Evolutionary conservation across 805 yeast genomes (phyloP), one percentile per base, ranked within the genome.

Genomic region (Vanderwaltozyma yarrowii): DNA sequence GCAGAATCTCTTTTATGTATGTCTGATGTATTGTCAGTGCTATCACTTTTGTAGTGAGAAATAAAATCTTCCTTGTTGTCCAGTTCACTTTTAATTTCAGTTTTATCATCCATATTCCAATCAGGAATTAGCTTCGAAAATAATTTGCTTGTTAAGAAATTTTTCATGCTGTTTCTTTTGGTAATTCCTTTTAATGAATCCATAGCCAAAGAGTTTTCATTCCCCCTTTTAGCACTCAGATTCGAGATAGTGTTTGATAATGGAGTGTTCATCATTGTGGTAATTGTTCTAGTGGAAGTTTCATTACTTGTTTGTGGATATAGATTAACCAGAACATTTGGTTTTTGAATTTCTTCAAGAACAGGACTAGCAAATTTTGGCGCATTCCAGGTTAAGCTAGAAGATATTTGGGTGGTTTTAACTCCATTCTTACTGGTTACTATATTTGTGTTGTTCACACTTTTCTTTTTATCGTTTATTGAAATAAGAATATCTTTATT

Each of bases 331-430:
- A 47, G 42, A 12, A 50, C 56, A 24, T 47, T 49, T 7, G 51
- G 43, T 19, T 42, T 50, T 28, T 49, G 56, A 12, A 50, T 48
- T 7, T 43, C 44, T 15, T 58, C 48, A 8, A 50, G 33, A 3
- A 47, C 49, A 9, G 61, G 56, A 13, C 38, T 40, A 2, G 58
- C 48, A 23, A 46, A 45, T 27, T 48, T 52, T 8, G 58, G 52
- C 3, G 50, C 41, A 26, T 47, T 49, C 62, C 62, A 58, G 12
- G 42, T 38, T 19, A 55, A 43, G 13, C 37, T 40, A 10, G 45
- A 35, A 6, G 43, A 24, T n/a, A 29, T 33, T 23, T 37, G 40
- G 3, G 36, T 15, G 10, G 35, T n/a, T 30, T 41, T 23, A 4
- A 17, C 9, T 8, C 30, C 29, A 13, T 20, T 4, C 13, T 35